Conservation (phyloP, 2,329 filamentous ascomycete species). For the Pestalotiopsis sp. region DNA sequence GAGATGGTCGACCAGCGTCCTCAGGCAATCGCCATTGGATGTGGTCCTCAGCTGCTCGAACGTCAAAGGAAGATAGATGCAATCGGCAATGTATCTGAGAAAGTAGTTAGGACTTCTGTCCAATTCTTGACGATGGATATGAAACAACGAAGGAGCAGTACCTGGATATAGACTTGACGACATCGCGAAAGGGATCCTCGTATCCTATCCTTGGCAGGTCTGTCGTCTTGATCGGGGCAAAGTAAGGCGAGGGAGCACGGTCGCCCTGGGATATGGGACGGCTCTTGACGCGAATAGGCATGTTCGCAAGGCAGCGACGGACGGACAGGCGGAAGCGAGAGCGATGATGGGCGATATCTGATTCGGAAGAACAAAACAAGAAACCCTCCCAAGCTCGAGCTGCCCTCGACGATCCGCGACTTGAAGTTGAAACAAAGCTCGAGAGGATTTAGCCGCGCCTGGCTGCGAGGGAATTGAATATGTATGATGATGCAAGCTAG, state of each 20-base stretch:
- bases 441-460: too few relatives aligned
- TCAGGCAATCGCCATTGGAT: slow-evolving; percentile 60
- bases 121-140: too few relatives aligned
- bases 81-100: slow-evolving; percentile 61
- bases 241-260: slow-evolving; percentile 37
- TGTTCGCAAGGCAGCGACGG: slow-evolving; percentile 15
- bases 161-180: slow-evolving; percentile 69
- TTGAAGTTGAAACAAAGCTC: too few relatives aligned
- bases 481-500: too few relatives aligned
- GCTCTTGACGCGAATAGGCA: slow-evolving; percentile 45
- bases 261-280: slow-evolving; percentile 29
- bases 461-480: too few relatives aligned
- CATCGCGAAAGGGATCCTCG: slow-evolving; percentile 61
- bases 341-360: not conserved
- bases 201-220: slow-evolving; percentile 58
- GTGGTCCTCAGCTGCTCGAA: slow-evolving; percentile 76
- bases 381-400: too few relatives aligned
- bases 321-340: not conserved
- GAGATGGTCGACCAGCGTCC: slow-evolving; percentile 64
- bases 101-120: not conserved
- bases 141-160: slow-evolving; percentile 30
- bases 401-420: too few relatives aligned
- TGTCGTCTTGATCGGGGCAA: slow-evolving; percentile 20
- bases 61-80: slow-evolving; percentile 64
- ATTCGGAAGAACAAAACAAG: too few relatives aligned